These are phyloP conservation scores for Ceratocystis ficicola DNA, from an alignment of 2,329 filamentous ascomycete genomes.

Conservation along the genomic window DNA sequence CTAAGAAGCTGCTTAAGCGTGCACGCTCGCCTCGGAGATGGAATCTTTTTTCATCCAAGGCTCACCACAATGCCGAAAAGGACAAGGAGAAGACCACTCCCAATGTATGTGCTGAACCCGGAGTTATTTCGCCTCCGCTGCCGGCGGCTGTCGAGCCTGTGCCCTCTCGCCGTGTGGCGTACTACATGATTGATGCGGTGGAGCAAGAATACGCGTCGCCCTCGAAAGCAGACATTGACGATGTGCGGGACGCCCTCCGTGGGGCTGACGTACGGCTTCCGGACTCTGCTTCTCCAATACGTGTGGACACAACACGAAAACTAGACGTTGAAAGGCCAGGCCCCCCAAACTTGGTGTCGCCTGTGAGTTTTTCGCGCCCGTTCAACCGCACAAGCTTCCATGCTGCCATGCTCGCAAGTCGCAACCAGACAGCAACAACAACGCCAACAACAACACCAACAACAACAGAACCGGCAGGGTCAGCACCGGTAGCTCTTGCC, in stretches of 20 bases:
- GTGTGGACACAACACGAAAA: background rate
- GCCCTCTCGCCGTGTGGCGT: slow-evolving; percentile 41
- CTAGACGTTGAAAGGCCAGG: background rate
- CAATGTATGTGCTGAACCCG: slow-evolving; percentile 1
- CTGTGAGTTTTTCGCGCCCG: slow-evolving; percentile 75
- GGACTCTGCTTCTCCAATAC: slow-evolving; percentile 29
- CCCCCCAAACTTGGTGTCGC: slow-evolving; percentile 38
- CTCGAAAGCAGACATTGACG: slow-evolving; percentile 13
- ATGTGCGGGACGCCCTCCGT: slow-evolving; percentile 11
- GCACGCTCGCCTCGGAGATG: slow-evolving; percentile 47
- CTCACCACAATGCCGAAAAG: slow-evolving; percentile 32
- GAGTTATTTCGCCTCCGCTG: slow-evolving; percentile 31
- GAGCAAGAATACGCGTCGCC: slow-evolving; percentile 34
- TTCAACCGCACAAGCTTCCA: slow-evolving; percentile 50
- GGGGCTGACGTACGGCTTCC: slow-evolving; percentile 32
- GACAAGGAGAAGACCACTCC: slow-evolving; percentile 3
- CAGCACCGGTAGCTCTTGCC: background rate
- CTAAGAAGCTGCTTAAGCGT: slow-evolving; percentile 46
- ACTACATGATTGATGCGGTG: slow-evolving; percentile 49
- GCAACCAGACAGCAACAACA: slow-evolving; percentile 23
- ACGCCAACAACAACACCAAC: slow-evolving; percentile 5
- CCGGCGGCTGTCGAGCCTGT: slow-evolving; percentile 39
- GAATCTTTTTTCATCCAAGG: slow-evolving; percentile 48
- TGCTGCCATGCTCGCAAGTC: slow-evolving; percentile 22
- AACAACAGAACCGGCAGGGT: background rate